Evolutionary conservation across 2,329 filamentous ascomycete species (phyloP), one percentile per base, ranked within the genome.

Genomic region (Calonectria montana): DNA sequence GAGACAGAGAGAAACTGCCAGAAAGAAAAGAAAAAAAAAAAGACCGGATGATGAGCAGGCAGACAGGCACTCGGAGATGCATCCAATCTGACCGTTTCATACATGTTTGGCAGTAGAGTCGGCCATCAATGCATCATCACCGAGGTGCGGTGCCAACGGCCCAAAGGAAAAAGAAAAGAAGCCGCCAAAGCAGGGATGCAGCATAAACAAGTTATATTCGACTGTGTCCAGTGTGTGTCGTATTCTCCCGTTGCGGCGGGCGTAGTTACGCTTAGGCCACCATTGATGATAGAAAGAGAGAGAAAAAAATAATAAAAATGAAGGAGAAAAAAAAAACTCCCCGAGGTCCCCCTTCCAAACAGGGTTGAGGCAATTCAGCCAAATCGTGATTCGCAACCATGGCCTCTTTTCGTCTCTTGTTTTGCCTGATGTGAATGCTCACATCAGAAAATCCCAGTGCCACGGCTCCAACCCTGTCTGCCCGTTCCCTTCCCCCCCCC

Each of bases 281-380:
- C 4, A n/a, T 39, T 9, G n/a, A 35, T 27, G 16, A 12, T n/a
- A 15, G 2, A 9, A 29, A n/a, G n/a, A 47, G 13, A 45, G 35
- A 61, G n/a, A 39, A 13, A 43, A 27, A 43, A 18, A 43, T 9
- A 29, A n/a, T 29, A 18, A 61, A 21, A 39, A 18, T 27, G 9
- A n/a, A 37, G 8, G 45, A 43, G 23, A 18, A 29, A 8, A 23
- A 3, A 10, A 35, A 35, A 35, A 35, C n/a, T n/a, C n/a, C n/a
- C n/a, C n/a, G n/a, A n/a, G 31, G 2, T 35, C 7, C 6, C 10
- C 31, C 31, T 10, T 10, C 47, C 23, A 16, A 18, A 16, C 41
- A 48, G 43, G 31, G 41, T 61, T 50, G 41, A 67, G 65, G 65
- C 35, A 67, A 37, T 59, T 66, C 62, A 29, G 25, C 41, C 41